A percentile compares a stretch with the other conserved stretches of the same genome.
phyloP scores from a whole-genome alignment of 1,139 yeast species.

The Geotrichum bryndzae region DNA sequence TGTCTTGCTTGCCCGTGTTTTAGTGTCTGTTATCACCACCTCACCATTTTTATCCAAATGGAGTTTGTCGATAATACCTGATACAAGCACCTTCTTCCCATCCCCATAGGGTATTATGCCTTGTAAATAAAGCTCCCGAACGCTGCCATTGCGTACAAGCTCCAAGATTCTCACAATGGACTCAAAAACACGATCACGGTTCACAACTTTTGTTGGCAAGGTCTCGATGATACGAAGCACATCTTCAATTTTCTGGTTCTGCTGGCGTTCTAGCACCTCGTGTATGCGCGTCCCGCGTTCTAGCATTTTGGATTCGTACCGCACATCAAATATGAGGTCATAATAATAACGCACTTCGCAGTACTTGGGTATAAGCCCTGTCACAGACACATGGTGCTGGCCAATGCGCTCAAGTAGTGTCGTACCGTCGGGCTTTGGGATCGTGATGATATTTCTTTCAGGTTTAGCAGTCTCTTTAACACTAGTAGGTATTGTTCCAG shows the following conservation, averaged over 20 bases:
- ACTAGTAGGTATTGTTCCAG: not conserved
- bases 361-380: slow-evolving; percentile 28
- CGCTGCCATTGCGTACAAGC: slow-evolving; percentile 16
- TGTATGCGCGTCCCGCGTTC: slow-evolving; percentile 30
- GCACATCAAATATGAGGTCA: slow-evolving; percentile 14
- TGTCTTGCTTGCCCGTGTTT: slow-evolving; percentile 24
- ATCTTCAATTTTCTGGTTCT: slow-evolving; percentile 1
- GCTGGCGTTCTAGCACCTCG: slow-evolving; percentile 24
- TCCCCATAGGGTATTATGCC: slow-evolving; percentile 22
- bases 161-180: slow-evolving; percentile 8
- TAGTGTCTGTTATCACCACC: slow-evolving; percentile 31
- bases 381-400: slow-evolving; percentile 21
- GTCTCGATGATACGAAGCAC: not conserved
- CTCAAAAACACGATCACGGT: not conserved
- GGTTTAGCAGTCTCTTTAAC: not conserved
- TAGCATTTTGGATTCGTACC: slow-evolving; percentile 21
- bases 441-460: not conserved
- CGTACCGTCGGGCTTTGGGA: not conserved
- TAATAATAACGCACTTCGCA: slow-evolving; percentile 29
- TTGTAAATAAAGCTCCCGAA: slow-evolving; percentile 32
- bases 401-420: not conserved
- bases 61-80: slow-evolving; percentile 33
- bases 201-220: not conserved
- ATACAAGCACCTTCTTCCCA: slow-evolving; percentile 23
- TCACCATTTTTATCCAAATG: slow-evolving; percentile 12